Base-by-base conservation (phyloP, 1,284 basidiomycete genomes). In the Leccinum pseudoinsigne region DNA sequence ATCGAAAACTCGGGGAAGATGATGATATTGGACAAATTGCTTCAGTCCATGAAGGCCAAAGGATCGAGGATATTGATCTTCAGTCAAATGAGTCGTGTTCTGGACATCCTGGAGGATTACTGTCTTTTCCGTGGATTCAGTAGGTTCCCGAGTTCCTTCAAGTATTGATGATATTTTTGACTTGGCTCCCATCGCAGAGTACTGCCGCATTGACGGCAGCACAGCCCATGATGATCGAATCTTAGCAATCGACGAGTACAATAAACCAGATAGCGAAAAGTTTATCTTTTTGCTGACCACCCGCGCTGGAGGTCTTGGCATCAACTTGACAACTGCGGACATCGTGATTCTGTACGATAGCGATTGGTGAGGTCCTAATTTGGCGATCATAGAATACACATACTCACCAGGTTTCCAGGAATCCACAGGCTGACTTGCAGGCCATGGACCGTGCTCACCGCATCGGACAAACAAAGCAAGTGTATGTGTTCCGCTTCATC, bases 401-500 rank as follows among this genome's bases (percentile, higher is more conserved):
- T 12, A 28, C 9, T 54, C 51, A 54, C 26, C 3, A 28, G 23
- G 18, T 59, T 5, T 21, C 26, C 50, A 93, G 91, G 92, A 99
- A 99, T 77, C 97, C 97, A 1, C 97, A 99, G 79, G 97, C 97
- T 4, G 97, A 99, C 81, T 77, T 99, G 62, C 97, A 99, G 76
- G 97, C 97, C 6, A 98, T 99, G 97, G 97, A 99, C 75, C 93
- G 97, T 68, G 97, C 97, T 0, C 97, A 99, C 79, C 93, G 97
- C 69, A 98, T 99, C 67, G 97, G 97, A 2, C 97, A 98, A 79
- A 98, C 93, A 58, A 98, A 98, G 79, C 97, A 99, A 77, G 97
- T 98, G 18, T 97, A 97, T 72, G 97, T 99, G 1, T 99, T 96
- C 83, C 84, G 97, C 28, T 98, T 99, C 76, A 93, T 99, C 70